Conservation (phyloP, 371 early-diverging fungal genomes). For the Rhizomucor miehei region DNA sequence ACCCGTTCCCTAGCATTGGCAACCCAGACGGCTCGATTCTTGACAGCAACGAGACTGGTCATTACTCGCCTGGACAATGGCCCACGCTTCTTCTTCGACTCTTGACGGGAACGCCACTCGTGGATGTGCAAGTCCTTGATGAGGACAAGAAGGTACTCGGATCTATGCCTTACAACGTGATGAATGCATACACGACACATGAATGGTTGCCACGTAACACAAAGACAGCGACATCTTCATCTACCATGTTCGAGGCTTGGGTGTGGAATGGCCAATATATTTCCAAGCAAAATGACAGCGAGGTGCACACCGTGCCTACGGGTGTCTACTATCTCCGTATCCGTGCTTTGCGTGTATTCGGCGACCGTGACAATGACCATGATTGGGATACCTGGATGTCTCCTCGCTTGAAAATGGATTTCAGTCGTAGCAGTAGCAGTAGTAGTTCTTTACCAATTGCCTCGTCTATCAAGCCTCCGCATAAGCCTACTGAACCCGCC, state of each 20-base stretch:
- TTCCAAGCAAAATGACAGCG: background rate
- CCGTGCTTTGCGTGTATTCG: slow-evolving; percentile 14
- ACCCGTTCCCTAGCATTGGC: slow-evolving; percentile 15
- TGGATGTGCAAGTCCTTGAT: slow-evolving; percentile 9
- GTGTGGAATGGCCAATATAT: slow-evolving; percentile 7
- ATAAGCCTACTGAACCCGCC: too few species aligned
- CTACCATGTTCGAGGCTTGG: slow-evolving; percentile 3
- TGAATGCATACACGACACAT: background rate
- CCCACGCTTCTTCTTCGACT: slow-evolving; percentile 4
- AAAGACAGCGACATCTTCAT: background rate
- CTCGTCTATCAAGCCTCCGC: too few species aligned
- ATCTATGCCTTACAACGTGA: slow-evolving; percentile 5
- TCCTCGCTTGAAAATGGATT: slow-evolving; percentile 9
- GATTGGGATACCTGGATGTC: slow-evolving; percentile 16
- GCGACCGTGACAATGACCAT: slow-evolving; percentile 6
- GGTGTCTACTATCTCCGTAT: slow-evolving; percentile 8
- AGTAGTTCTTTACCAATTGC: too few species aligned
- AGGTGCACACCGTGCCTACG: background rate
- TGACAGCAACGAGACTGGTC: background rate
- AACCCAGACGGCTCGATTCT: slow-evolving; percentile 1
- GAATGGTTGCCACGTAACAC: slow-evolving; percentile 13
- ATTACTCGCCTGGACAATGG: background rate
- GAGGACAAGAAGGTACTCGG: slow-evolving; percentile 5
- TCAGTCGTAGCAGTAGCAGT: background rate
- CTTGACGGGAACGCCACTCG: slow-evolving; percentile 8